Conservation (phyloP, 495 filamentous ascomycete genomes). For the Symbiotaphrina buchneri region DNA sequence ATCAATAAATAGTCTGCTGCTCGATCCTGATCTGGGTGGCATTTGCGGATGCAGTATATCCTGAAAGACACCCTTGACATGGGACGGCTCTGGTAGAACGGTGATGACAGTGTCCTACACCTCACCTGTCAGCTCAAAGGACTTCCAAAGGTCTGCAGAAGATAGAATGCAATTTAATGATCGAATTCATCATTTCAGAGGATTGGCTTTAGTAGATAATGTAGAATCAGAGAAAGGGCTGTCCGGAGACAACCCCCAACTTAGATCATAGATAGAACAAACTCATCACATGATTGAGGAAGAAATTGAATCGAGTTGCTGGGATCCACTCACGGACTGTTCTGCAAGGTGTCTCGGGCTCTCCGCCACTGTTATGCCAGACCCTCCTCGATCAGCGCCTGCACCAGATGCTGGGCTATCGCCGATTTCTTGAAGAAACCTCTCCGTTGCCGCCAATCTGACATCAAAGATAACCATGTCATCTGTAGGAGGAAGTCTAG, state of each 20-base stretch:
- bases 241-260: constrained; percentile 19
- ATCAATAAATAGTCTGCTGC: constrained; percentile 51
- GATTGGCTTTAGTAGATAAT: constrained; percentile 33
- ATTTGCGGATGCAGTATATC: constrained; percentile 32
- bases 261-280: constrained; percentile 41
- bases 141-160: too few species aligned
- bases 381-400: constrained; percentile 16
- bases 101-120: constrained; percentile 55
- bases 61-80: constrained; percentile 52
- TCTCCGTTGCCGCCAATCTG: constrained; percentile 33
- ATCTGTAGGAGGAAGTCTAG: constrained; percentile 48
- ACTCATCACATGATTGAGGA: constrained; percentile 16
- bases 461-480: constrained; percentile 52
- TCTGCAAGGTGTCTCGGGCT: constrained; percentile 39
- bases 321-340: constrained; percentile 39
- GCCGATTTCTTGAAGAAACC: constrained; percentile 36
- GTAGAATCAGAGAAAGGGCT: constrained; percentile 28
- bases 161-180: too few species aligned
- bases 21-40: constrained; percentile 9
- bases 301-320: not conserved
- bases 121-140: constrained; percentile 2
- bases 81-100: constrained; percentile 57
- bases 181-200: constrained; percentile 27
- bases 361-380: constrained; percentile 31
- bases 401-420: constrained; percentile 12